phyloP scores from a whole-genome alignment of 1,284 basidiomycete species.

The Moesziomyces sp. region DNA sequence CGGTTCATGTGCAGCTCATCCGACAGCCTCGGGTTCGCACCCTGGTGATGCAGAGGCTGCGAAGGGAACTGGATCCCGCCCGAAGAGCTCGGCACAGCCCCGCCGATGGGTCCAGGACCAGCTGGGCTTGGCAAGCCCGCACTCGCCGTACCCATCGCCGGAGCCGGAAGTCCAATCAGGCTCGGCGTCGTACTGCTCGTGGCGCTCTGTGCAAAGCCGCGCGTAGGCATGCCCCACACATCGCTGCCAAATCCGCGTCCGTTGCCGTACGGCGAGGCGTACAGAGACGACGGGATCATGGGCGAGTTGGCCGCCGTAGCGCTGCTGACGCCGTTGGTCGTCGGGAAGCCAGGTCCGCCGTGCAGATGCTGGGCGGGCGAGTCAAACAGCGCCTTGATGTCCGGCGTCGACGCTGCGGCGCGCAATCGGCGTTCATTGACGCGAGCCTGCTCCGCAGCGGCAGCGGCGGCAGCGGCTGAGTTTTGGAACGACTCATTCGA shows the following conservation, averaged over 20 bases:
- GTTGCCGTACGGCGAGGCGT: slow-evolving; percentile 59
- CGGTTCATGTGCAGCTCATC: slow-evolving; percentile 50
- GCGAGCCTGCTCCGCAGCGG: slow-evolving; percentile 67
- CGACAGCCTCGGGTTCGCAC: slow-evolving; percentile 40
- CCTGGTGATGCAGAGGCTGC: slow-evolving; percentile 37
- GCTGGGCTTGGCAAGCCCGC: slow-evolving; percentile 26
- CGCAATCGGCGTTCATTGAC: slow-evolving; percentile 80
- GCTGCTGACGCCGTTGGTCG: slow-evolving; percentile 26
- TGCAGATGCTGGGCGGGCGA: slow-evolving; percentile 64
- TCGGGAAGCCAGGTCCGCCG: slow-evolving; percentile 68
- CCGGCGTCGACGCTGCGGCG: slow-evolving; percentile 86
- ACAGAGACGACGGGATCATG: slow-evolving; percentile 56
- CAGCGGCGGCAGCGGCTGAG: slow-evolving; percentile 34
- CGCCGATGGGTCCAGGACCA: slow-evolving; percentile 21
- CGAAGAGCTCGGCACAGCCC: slow-evolving; percentile 7
- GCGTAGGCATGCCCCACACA: slow-evolving; percentile 63
- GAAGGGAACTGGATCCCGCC: slow-evolving; percentile 53
- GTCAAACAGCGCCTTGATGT: slow-evolving; percentile 92
- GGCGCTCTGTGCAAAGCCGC: slow-evolving; percentile 38
- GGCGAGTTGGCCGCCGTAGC: slow-evolving; percentile 51
- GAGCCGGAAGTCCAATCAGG: slow-evolving; percentile 36
- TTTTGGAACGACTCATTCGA: slow-evolving; percentile 60
- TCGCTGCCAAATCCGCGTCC: slow-evolving; percentile 56
- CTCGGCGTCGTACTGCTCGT: slow-evolving; percentile 38
- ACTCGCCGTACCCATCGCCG: slow-evolving; percentile 25